A percentile compares a stretch with the other conserved stretches of the same genome.
Evolutionary conservation across 495 filamentous ascomycete genomes (phyloP).

Genomic region (Arthonia radiata): DNA sequence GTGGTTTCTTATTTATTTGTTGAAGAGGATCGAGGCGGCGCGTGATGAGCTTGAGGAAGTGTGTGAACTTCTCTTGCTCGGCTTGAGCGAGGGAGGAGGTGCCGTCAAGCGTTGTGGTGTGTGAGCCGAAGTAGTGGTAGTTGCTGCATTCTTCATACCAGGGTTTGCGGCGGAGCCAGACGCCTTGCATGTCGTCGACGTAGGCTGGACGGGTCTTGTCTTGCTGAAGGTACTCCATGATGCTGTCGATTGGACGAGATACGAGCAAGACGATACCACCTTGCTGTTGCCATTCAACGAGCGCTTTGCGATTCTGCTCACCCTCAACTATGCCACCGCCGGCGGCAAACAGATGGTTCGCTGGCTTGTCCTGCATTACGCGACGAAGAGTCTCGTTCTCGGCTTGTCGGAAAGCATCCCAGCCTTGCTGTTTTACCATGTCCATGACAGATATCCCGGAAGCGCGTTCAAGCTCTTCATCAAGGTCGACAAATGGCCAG

Average conservation of each 20-base stretch:
- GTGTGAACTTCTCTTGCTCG: slow-evolving; percentile 51
- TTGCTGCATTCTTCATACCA: slow-evolving; percentile 92
- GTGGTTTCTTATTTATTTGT: slow-evolving; percentile 39
- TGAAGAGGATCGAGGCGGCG: slow-evolving; percentile 42
- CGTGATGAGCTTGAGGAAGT: slow-evolving; percentile 50
- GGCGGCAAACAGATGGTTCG: slow-evolving; percentile 67
- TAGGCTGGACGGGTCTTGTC: slow-evolving; percentile 89
- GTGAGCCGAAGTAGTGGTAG: slow-evolving; percentile 36
- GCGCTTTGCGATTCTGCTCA: slow-evolving; percentile 50
- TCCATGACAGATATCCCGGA: slow-evolving; percentile 58
- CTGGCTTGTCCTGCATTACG: slow-evolving; percentile 46
- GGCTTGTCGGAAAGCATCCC: slow-evolving; percentile 67
- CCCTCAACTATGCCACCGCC: slow-evolving; percentile 87
- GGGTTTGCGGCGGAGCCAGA: slow-evolving; percentile 76
- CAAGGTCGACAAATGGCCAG: slow-evolving; percentile 64
- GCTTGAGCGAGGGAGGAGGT: slow-evolving; percentile 22
- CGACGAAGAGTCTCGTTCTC: slow-evolving; percentile 54
- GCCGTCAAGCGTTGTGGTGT: slow-evolving; percentile 6
- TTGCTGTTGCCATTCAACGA: slow-evolving; percentile 44
- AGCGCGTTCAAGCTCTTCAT: slow-evolving; percentile 54
- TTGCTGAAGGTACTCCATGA: slow-evolving; percentile 70
- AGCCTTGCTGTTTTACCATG: slow-evolving; percentile 53
- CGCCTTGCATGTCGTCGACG: slow-evolving; percentile 74
- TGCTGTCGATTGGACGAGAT: slow-evolving; percentile 62
- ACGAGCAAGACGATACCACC: slow-evolving; percentile 82